Base-by-base conservation (phyloP, 441 rosid species). In the Isatis lusitanica region DNA sequence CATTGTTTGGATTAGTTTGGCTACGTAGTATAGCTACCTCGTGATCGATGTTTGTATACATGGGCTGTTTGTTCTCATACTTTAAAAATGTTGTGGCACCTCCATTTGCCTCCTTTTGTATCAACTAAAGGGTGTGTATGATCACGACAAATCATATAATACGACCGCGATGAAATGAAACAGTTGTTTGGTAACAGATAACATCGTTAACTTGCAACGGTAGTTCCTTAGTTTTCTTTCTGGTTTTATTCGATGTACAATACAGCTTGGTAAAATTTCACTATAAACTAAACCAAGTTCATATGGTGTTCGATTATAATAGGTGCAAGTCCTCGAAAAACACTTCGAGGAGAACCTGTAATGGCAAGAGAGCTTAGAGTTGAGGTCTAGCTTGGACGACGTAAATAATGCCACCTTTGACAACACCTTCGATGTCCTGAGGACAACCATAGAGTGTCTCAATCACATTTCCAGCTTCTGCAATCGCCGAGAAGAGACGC, bases 331-430 rank as follows among this genome's bases (percentile, higher is more conserved):
- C 38, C 15, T 55, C 48, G 48, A n/a, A n/a, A 10, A 43, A 43
- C 48, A 43, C 48, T 42, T 12, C 7, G 46, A 42, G 42, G 2
- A 36, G 0, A 36, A 2, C 9, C 1, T 28, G 3, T 36, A 8
- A 33, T 50, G 18, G 7, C 10, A 36, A 28, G 11, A 47, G 42
- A 10, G 58, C 17, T 73, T 74, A 83, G 38, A 88, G 52, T 56
- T 85, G 93, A 2, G 90, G 91, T 70, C 96, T 84, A 38, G 91
- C 81, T 78, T 88, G 89, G 65, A 88, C 91, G 28, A 87, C 85
- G 51, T 82, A 81, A 0, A 86, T 51, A 8, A 38, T 13, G 28
- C 89, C 85, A 71, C 83, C 86, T 74, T 81, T 85, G 42, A 85
- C 82, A 7, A 84, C 93, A 6, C 93, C 90, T 82, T 90, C 96